Conservation (phyloP, 2,329 filamentous ascomycete species). For the Fonsecaea erecta region DNA sequence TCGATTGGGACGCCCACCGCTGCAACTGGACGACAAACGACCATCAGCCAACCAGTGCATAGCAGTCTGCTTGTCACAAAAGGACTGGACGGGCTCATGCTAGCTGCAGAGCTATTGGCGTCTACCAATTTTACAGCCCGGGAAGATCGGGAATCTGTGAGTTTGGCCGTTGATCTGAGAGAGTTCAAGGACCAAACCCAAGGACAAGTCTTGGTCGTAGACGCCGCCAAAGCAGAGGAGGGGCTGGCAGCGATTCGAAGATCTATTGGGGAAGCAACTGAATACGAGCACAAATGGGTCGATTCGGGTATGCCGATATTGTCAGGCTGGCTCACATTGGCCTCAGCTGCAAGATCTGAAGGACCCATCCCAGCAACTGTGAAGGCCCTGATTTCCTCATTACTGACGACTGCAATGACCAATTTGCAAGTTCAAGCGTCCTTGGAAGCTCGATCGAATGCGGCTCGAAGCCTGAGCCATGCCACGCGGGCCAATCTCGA, state of each 20-base stretch:
- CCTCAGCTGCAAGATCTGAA: constrained; percentile 42
- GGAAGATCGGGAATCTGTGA: constrained; percentile 51
- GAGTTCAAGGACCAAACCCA: constrained; percentile 48
- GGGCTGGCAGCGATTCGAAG: constrained; percentile 71
- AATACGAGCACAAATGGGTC: constrained; percentile 76
- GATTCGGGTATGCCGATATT: constrained; percentile 70
- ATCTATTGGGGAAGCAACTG: constrained; percentile 69
- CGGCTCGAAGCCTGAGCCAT: constrained; percentile 46
- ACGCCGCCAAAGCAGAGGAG: constrained; percentile 65
- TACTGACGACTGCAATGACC: constrained; percentile 57
- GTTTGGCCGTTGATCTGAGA: constrained; percentile 62
- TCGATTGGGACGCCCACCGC: constrained; percentile 71
- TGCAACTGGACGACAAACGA: constrained; percentile 65
- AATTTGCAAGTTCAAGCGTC: constrained; percentile 41
- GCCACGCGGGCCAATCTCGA: constrained; percentile 58
- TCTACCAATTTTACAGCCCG: constrained; percentile 43
- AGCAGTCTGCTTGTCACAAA: constrained; percentile 75
- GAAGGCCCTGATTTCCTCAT: constrained; percentile 67
- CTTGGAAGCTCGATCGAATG: constrained; percentile 28
- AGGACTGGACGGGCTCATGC: constrained; percentile 68
- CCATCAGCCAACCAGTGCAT: constrained; percentile 81
- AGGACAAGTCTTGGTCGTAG: constrained; percentile 56
- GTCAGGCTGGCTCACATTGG: constrained; percentile 64
- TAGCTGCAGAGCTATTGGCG: constrained; percentile 46
- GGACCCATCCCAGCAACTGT: constrained; percentile 68